phyloP scores from a whole-genome alignment of 768 basidiomycete genomes.

The Gymnopilus dilepis region DNA sequence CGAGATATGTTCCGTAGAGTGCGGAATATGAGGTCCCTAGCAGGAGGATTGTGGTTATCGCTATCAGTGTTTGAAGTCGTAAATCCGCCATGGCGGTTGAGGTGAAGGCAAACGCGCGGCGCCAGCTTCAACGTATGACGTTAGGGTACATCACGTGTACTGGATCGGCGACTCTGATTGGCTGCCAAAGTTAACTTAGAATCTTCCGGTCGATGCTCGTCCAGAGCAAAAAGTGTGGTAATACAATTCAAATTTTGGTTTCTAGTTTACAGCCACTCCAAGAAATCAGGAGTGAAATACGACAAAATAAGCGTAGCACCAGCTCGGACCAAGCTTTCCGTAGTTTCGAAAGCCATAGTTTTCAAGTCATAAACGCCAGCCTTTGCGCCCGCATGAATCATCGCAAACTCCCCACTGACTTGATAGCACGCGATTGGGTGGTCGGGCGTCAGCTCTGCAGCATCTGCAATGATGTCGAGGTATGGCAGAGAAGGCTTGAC shows the following conservation, averaged over 20 bases:
- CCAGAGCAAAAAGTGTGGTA: too few species aligned
- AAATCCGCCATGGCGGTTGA: conserved; percentile 25
- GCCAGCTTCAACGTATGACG: too few species aligned
- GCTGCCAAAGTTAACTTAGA: too few species aligned
- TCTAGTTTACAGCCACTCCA: conserved; percentile 71
- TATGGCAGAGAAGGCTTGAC: conserved; percentile 97
- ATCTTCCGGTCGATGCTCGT: too few species aligned
- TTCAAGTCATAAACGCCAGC: conserved; percentile 94
- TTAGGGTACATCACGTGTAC: conserved; percentile 12
- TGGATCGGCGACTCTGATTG: neutral
- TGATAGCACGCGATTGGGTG: conserved; percentile 97
- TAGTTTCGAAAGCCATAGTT: conserved; percentile 93
- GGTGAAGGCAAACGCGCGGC: too few species aligned
- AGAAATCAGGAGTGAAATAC: conserved; percentile 97
- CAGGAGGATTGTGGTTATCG: conserved; percentile 51
- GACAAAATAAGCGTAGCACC: conserved; percentile 90
- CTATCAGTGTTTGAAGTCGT: conserved; percentile 20
- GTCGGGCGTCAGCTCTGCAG: conserved; percentile 77
- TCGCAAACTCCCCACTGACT: conserved; percentile 97
- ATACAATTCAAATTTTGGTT: too few species aligned
- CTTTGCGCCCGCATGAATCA: conserved; percentile 92
- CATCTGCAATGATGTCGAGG: conserved; percentile 94
- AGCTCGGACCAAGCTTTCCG: conserved; percentile 90
- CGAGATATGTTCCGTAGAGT: conserved; percentile 70
- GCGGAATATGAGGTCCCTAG: conserved; percentile 73